Evolutionary conservation across 129 eudicot genomes (phyloP).

Genomic region (Centaurea solstitialis): DNA sequence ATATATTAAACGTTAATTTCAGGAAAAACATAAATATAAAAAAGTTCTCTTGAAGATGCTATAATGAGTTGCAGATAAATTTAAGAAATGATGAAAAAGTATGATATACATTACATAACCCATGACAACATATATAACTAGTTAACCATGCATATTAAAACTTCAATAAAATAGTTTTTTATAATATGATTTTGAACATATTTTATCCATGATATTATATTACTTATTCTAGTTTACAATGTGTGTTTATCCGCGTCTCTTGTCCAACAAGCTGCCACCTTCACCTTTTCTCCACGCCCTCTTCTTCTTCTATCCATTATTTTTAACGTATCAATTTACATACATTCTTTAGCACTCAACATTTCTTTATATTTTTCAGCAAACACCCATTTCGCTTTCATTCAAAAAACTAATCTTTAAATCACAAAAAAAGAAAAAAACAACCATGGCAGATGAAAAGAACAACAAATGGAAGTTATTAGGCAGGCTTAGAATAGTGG

Average conservation of each 20-base stretch:
- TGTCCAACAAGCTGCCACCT: constrained; percentile 25
- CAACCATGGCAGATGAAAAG: background rate
- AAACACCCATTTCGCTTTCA: constrained; percentile 16
- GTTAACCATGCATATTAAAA: background rate
- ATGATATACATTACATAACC: no score
- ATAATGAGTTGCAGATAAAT: no score
- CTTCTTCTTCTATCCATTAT: background rate
- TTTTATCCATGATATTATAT: background rate
- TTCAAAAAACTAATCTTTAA: background rate
- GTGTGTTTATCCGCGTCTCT: constrained; percentile 29
- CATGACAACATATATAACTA: no score
- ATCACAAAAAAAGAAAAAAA: background rate
- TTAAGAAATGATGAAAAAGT: no score
- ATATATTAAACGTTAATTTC: no score
- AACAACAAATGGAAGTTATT: constrained; percentile 39
- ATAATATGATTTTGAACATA: background rate
- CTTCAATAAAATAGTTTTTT: no score
- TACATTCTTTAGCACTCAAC: constrained; percentile 11
- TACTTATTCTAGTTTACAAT: constrained; percentile 26
- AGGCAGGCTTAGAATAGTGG: constrained; percentile 44
- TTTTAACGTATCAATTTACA: background rate
- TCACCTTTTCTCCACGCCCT: constrained; percentile 19
- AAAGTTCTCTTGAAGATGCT: no score
- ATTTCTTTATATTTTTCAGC: background rate
- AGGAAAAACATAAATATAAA: no score